Conservation (phyloP, 192 early-diverging fungal genomes). For the Fimicolochytrium jonesii region DNA sequence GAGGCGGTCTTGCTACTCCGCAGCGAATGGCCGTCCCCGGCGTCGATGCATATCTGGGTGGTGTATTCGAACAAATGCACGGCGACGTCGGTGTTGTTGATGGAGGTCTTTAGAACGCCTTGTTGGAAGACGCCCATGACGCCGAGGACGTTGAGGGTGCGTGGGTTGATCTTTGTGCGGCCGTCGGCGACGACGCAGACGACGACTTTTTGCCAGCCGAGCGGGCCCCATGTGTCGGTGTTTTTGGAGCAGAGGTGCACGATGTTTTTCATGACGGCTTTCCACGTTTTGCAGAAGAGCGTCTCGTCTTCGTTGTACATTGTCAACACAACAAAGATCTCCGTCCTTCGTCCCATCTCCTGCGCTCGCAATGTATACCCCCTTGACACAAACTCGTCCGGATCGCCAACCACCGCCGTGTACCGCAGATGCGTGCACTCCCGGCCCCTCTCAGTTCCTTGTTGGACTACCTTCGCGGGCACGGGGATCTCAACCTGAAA, state of each 20-base stretch:
- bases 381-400: conserved; percentile 65
- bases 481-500: conserved; percentile 49
- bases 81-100: conserved; percentile 57
- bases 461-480: conserved; percentile 32
- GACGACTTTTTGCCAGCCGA: conserved; percentile 49
- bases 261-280: conserved; percentile 85
- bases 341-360: conserved; percentile 71
- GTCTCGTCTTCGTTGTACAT: conserved; percentile 83
- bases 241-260: conserved; percentile 75
- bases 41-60: conserved; percentile 69
- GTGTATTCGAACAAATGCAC: conserved; percentile 73
- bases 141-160: conserved; percentile 67
- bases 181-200: conserved; percentile 49
- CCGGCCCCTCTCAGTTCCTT: conserved; percentile 25
- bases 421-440: conserved; percentile 51
- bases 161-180: conserved; percentile 54
- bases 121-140: conserved; percentile 49
- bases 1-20: too few relatives aligned
- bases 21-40: conserved; percentile 33
- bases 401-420: conserved; percentile 81
- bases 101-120: conserved; percentile 42
- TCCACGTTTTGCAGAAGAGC: conserved; percentile 82
- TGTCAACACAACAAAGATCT: conserved; percentile 86
- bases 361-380: conserved; percentile 52
- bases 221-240: conserved; percentile 57